Conservation (phyloP, 2,329 filamentous ascomycete species). For the Botrytis squamosa region DNA sequence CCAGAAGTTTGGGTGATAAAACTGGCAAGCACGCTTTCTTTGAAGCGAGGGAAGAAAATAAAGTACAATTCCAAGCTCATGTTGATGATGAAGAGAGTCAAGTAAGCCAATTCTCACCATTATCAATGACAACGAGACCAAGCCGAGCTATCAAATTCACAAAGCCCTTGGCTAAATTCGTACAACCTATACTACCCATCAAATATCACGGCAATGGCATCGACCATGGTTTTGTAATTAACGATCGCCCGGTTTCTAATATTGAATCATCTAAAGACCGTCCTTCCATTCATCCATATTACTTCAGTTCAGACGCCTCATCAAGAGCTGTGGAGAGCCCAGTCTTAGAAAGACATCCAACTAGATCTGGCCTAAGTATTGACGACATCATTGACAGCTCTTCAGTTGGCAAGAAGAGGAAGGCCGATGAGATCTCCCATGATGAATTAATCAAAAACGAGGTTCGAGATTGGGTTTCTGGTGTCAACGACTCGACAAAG, state of each 20-base stretch:
- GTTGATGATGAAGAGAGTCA: neutral
- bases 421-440: constrained; percentile 36
- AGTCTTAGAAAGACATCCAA: constrained; percentile 15
- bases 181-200: neutral
- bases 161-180: neutral
- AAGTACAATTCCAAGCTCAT: constrained; percentile 26
- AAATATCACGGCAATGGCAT: neutral
- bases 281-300: constrained; percentile 13
- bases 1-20: constrained; percentile 32
- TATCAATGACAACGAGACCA: neutral
- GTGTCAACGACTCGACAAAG: neutral
- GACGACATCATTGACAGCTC: constrained; percentile 36
- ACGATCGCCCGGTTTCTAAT: neutral
- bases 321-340: constrained; percentile 19
- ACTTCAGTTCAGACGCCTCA: constrained; percentile 18
- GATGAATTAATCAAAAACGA: constrained; percentile 27
- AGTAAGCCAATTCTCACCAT: neutral
- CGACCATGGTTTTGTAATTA: neutral
- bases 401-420: constrained; percentile 32
- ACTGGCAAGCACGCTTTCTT: constrained; percentile 38
- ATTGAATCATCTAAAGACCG: neutral
- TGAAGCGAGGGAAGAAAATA: constrained; percentile 37
- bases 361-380: constrained; percentile 35
- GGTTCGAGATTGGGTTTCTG: constrained; percentile 31
- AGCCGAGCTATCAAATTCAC: neutral